These are phyloP conservation scores for Apiotrichum veenhuisii DNA, from an alignment of 1,284 basidiomycete genomes.

Conservation along the genomic window DNA sequence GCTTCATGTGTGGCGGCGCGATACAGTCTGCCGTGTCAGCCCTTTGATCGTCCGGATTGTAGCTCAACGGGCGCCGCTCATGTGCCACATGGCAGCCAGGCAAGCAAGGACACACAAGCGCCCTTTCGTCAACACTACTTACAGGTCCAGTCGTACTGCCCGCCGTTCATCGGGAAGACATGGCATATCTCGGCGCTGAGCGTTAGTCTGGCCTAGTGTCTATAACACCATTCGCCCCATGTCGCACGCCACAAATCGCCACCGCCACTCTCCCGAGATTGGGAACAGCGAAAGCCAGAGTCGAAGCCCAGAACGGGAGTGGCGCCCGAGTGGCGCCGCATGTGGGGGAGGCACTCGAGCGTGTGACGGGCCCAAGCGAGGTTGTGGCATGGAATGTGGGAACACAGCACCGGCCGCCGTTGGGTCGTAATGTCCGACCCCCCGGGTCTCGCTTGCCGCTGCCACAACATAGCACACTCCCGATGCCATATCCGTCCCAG, in stretches of 20 bases:
- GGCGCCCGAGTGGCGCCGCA: no score
- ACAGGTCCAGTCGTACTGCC: constrained; percentile 43
- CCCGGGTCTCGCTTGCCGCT: not conserved
- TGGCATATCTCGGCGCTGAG: constrained; percentile 14
- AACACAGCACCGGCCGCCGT: no score
- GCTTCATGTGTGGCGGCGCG: constrained; percentile 1
- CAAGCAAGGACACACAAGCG: not conserved
- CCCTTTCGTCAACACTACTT: not conserved
- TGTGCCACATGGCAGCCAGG: constrained; percentile 23
- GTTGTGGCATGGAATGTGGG: no score
- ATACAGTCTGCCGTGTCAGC: constrained; percentile 5
- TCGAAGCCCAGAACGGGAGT: no score
- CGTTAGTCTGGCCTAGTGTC: not conserved
- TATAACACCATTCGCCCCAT: not conserved
- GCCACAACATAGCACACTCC: no score
- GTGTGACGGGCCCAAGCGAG: no score
- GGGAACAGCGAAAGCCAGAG: no score
- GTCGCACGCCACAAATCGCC: not conserved
- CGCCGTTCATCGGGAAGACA: constrained; percentile 25
- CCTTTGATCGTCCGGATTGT: no score
- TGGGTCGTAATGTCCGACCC: no score
- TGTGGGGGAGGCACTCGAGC: no score
- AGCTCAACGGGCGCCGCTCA: no score
- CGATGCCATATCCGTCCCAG: no score
- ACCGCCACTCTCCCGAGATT: not conserved